Percentiles rank a stretch among this genome's conserved stretches.
Evolutionary conservation across 768 basidiomycete species (phyloP).

Genomic region (Pulveroboletus sp.): DNA sequence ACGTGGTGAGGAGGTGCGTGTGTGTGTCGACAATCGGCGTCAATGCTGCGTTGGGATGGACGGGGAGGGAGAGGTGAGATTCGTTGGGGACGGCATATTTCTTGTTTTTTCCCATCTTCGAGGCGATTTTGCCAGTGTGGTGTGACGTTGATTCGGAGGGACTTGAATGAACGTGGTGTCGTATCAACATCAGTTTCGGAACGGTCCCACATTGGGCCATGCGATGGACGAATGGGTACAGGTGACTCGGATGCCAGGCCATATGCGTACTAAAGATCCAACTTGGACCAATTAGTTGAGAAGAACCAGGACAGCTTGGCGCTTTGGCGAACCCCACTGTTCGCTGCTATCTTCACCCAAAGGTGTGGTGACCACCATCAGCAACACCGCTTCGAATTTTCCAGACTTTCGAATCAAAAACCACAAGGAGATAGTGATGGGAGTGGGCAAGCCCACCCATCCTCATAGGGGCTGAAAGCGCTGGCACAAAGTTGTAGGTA

Average conservation of each 20-base stretch:
- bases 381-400: no score
- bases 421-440: no score
- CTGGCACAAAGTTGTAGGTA: no score
- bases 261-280: not conserved
- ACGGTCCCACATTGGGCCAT: not conserved
- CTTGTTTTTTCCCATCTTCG: conserved; percentile 39
- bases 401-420: no score
- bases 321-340: no score
- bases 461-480: no score
- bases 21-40: conserved; percentile 74
- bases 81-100: conserved; percentile 28
- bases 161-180: conserved; percentile 32
- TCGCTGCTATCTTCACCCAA: no score
- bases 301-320: no score
- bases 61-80: conserved; percentile 33
- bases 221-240: not conserved
- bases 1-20: conserved; percentile 79
- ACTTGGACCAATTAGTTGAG: not conserved
- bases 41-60: conserved; percentile 16
- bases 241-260: not conserved
- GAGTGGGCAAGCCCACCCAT: no score
- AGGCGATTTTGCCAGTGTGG: conserved; percentile 10
- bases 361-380: no score
- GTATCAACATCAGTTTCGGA: conserved; percentile 12
- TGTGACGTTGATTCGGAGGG: conserved; percentile 28